Percentiles rank a stretch among this genome's conserved stretches.
phyloP scores from a whole-genome alignment of 495 filamentous ascomycete species.

The Sordaria brevicollis region DNA sequence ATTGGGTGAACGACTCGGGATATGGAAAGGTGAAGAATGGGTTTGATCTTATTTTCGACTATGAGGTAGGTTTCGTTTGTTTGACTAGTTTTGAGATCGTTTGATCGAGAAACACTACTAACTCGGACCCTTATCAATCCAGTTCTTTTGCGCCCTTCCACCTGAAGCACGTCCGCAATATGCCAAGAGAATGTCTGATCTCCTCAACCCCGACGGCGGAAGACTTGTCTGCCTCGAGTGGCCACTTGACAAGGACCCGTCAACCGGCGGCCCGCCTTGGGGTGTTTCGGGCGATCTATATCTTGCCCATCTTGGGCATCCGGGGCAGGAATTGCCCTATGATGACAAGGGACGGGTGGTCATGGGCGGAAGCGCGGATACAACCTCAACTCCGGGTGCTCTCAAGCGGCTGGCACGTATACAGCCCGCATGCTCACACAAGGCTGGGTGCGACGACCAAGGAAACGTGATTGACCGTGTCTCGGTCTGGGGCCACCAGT shows the following conservation, averaged over 20 bases:
- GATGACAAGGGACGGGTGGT: slow-evolving; percentile 44
- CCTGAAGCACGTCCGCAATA: slow-evolving; percentile 55
- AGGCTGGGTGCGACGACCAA: slow-evolving; percentile 30
- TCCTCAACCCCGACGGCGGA: slow-evolving; percentile 52
- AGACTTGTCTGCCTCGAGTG: slow-evolving; percentile 73
- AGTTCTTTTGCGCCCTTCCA: slow-evolving; percentile 77
- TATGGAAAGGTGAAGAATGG: slow-evolving; percentile 22
- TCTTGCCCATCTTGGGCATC: slow-evolving; percentile 51
- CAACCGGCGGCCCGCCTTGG: slow-evolving; percentile 59
- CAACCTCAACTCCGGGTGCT: slow-evolving; percentile 26
- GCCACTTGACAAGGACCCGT: slow-evolving; percentile 57
- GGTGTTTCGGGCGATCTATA: slow-evolving; percentile 53
- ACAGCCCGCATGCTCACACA: slow-evolving; percentile 60
- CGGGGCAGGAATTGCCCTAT: slow-evolving; percentile 56
- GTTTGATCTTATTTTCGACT: slow-evolving; percentile 80
- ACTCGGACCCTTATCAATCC: background rate
- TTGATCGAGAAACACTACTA: slow-evolving; percentile 2
- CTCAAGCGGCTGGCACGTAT: slow-evolving; percentile 53
- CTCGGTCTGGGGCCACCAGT: slow-evolving; percentile 34
- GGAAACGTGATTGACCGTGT: slow-evolving; percentile 54
- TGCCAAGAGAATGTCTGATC: slow-evolving; percentile 53
- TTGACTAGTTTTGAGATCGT: background rate
- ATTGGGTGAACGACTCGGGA: slow-evolving; percentile 23
- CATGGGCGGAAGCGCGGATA: slow-evolving; percentile 10
- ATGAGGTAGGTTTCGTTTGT: slow-evolving; percentile 49